Conservation (phyloP, 345 rosid genomes). For the Eucalyptus tenuipes region DNA sequence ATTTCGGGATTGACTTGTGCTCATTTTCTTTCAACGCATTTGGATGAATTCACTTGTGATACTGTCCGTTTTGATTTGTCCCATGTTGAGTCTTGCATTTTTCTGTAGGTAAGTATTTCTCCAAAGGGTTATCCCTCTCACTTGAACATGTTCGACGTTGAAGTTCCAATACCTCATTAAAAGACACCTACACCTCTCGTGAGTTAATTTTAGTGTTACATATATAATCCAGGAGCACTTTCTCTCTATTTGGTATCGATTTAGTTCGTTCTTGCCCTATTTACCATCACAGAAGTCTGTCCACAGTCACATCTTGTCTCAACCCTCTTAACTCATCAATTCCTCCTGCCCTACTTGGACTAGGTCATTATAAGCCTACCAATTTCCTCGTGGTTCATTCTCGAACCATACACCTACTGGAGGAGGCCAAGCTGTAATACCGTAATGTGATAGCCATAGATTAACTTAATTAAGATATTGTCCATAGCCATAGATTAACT, state of each 20-base stretch:
- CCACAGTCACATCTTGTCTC: accelerated
- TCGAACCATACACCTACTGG: accelerated
- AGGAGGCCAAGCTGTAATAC: accelerated
- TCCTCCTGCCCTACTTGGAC: accelerated
- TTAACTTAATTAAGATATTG: background rate
- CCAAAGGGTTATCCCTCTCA: accelerated
- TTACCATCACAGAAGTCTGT: accelerated
- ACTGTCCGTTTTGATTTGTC: accelerated
- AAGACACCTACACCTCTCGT: background rate
- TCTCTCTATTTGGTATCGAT: background rate
- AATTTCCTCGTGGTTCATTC: accelerated
- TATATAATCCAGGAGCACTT: background rate
- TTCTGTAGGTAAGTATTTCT: background rate
- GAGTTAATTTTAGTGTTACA: background rate
- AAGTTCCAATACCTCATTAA: background rate
- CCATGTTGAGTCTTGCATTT: accelerated
- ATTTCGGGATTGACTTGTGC: background rate
- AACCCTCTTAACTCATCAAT: background rate
- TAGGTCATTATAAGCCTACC: background rate
- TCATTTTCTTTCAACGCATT: background rate
- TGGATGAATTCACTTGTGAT: background rate
- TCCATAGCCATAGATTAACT: background rate
- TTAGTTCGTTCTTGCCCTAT: background rate
- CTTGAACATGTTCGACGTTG: background rate
- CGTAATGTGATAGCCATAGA: background rate